Conservation (phyloP, 2,329 filamentous ascomycete species). For the Scytalidium lignicola region DNA sequence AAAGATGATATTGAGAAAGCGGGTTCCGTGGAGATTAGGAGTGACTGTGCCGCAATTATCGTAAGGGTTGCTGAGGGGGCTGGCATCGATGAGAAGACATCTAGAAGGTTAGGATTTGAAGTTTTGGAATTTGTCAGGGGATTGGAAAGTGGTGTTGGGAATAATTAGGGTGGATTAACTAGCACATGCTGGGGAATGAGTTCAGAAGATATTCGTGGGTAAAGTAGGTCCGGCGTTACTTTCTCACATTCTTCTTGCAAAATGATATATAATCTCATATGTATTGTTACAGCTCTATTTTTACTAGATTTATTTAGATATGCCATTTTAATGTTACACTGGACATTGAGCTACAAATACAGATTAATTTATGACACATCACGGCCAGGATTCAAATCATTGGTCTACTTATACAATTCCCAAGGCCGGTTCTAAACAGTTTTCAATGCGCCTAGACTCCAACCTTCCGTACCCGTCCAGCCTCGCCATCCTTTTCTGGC, state of each 20-base stretch:
- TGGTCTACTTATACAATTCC: neutral
- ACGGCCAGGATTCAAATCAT: neutral
- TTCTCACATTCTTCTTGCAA: neutral
- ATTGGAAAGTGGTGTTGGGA: constrained; percentile 15
- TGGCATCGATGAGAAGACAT: constrained; percentile 60
- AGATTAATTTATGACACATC: neutral
- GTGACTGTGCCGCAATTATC: constrained; percentile 48
- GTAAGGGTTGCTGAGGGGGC: constrained; percentile 39
- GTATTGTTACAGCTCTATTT: neutral
- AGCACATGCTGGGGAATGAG: neutral
- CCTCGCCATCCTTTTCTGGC: constrained; percentile 25
- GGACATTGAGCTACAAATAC: neutral
- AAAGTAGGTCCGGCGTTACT: too few species aligned
- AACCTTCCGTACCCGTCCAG: constrained; percentile 26
- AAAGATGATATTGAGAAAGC: constrained; percentile 32
- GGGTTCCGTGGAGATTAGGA: constrained; percentile 52
- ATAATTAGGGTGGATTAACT: constrained; percentile 1
- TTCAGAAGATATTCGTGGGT: too few species aligned
- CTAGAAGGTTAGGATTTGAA: constrained; percentile 78
- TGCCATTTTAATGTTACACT: neutral
- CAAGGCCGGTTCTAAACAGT: neutral
- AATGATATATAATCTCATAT: neutral
- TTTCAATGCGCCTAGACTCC: constrained; percentile 2
- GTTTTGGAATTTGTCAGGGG: constrained; percentile 70
- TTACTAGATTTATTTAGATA: neutral